These are phyloP conservation scores for Lepidium aucheri DNA, from an alignment of 345 rosid species.

Conservation along the genomic window DNA sequence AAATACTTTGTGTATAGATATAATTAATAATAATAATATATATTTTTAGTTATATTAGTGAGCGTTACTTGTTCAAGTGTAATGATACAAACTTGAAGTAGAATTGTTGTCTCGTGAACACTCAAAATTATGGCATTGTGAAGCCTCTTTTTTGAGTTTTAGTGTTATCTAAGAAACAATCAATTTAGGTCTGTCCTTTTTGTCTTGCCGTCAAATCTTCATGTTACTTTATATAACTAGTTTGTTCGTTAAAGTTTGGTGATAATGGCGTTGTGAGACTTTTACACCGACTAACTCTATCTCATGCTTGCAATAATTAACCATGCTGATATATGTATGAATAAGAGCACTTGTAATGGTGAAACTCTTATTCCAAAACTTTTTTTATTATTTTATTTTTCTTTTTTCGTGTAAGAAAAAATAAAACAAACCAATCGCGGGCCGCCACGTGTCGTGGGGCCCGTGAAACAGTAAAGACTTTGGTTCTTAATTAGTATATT, in stretches of 20 bases:
- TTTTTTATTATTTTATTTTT: no score
- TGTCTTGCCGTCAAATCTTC: slow-evolving; percentile 2
- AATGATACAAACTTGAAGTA: slow-evolving; percentile 11
- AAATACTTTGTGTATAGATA: neutral
- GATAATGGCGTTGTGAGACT: slow-evolving; percentile 9
- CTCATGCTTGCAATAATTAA: slow-evolving; percentile 21
- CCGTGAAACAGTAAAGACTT: no score
- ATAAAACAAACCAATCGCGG: no score
- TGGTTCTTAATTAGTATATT: no score
- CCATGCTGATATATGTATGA: neutral
- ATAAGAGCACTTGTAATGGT: no score
- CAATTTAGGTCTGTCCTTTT: slow-evolving; percentile 1
- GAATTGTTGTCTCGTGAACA: neutral
- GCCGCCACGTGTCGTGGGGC: no score
- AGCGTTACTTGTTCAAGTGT: slow-evolving; percentile 5
- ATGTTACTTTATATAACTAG: neutral
- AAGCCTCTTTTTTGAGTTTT: neutral
- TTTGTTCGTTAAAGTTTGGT: neutral
- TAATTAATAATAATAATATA: neutral
- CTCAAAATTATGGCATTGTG: slow-evolving; percentile 1
- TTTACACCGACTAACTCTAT: neutral
- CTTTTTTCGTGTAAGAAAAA: no score
- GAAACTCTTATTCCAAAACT: no score
- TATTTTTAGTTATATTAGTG: neutral
- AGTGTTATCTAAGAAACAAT: slow-evolving; percentile 16